Conservation (phyloP, 2,329 filamentous ascomycete species). For the Beauveria varroae region DNA sequence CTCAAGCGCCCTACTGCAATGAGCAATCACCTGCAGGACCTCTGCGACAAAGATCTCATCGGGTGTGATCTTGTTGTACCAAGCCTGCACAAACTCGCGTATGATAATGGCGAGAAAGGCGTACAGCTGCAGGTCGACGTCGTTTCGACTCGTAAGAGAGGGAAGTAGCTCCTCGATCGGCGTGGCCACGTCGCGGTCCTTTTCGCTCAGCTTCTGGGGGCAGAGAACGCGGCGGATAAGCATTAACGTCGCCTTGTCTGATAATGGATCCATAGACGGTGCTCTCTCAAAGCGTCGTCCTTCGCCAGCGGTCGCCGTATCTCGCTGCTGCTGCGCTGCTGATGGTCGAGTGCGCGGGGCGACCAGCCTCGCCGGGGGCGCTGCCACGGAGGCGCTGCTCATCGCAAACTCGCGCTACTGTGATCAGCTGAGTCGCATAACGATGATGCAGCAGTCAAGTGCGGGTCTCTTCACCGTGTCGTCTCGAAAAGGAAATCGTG, state of each 20-base stretch:
- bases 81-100: constrained; percentile 82
- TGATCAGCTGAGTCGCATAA: not conserved
- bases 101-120: constrained; percentile 85
- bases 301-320: constrained; percentile 16
- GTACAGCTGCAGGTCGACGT: constrained; percentile 88
- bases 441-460: not conserved
- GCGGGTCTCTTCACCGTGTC: not conserved
- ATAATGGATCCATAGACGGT: constrained; percentile 45
- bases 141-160: constrained; percentile 87
- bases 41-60: constrained; percentile 85
- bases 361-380: constrained; percentile 7
- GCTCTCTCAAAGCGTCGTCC: constrained; percentile 27
- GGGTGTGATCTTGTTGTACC: constrained; percentile 88
- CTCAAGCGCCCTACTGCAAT: constrained; percentile 82
- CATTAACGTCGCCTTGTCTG: constrained; percentile 70
- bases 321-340: constrained; percentile 16
- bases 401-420: constrained; percentile 1
- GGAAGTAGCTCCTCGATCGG: constrained; percentile 79
- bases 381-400: constrained; percentile 3
- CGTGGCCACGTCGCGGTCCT: constrained; percentile 38
- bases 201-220: constrained; percentile 56
- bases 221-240: constrained; percentile 82
- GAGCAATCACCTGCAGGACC: constrained; percentile 82
- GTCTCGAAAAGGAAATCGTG: not conserved
- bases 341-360: constrained; percentile 11